These are phyloP conservation scores for Oldenlandia corymbosa DNA, from an alignment of 257 asterid species.

Conservation along the genomic window DNA sequence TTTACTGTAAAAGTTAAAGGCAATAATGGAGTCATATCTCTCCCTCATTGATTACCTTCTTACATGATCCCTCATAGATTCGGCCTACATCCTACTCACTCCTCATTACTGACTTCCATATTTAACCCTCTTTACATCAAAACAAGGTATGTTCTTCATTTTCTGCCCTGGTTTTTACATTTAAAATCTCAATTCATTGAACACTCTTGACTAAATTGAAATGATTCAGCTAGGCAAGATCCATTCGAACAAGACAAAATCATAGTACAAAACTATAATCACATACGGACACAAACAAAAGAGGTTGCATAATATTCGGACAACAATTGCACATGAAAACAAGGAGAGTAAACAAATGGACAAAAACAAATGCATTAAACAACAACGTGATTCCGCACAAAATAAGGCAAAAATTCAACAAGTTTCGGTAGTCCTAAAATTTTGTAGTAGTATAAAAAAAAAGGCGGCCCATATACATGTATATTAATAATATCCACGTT, in stretches of 20 bases:
- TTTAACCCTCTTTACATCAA: too few relatives aligned
- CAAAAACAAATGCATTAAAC: constrained; percentile 20
- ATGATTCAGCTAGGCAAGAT: too few relatives aligned
- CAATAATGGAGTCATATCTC: constrained; percentile 48
- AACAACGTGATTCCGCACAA: constrained; percentile 16
- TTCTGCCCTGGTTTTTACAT: too few relatives aligned
- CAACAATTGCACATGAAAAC: constrained; percentile 14
- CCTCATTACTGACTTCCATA: too few relatives aligned
- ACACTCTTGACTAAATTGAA: too few relatives aligned
- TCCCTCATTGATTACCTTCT: constrained; percentile 17
- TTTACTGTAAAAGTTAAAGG: constrained; percentile 38
- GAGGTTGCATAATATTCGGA: constrained; percentile 3
- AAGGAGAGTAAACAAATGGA: constrained; percentile 20
- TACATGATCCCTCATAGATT: constrained; percentile 26
- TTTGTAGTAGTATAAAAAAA: too few relatives aligned
- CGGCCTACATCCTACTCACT: constrained; percentile 12
- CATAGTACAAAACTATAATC: too few relatives aligned
- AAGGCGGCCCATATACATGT: too few relatives aligned
- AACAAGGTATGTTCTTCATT: too few relatives aligned
- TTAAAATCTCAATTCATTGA: too few relatives aligned
- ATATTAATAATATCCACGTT: constrained; percentile 14
- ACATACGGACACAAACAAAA: not conserved
- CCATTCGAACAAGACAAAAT: too few relatives aligned
- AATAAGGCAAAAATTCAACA: constrained; percentile 3
- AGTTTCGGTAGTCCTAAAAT: constrained; percentile 1